Evolutionary conservation across 78 protist genomes (phyloP), one percentile per base, ranked within the genome.

Genomic region (Andalucia godoyi): DNA sequence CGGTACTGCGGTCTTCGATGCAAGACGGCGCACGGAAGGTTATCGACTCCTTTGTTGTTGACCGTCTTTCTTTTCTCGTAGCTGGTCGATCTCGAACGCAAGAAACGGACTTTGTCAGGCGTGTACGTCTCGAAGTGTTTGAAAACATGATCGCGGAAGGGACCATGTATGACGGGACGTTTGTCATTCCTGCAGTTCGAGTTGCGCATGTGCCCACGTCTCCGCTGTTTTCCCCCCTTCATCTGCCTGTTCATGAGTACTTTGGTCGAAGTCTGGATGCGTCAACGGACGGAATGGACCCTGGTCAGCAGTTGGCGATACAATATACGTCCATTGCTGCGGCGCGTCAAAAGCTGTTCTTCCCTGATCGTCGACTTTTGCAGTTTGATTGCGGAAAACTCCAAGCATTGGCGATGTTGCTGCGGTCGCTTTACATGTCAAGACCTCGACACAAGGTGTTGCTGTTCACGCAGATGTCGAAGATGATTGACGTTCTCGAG

Each of bases 361-460:
- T 94, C 64, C 98, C 98, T 7, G 95, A 89, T 79, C 71, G 71
- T 62, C 58, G 86, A 4, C 78, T 94, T 39, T 30, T 94, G 9
- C 89, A 88, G 77, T 82, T 74, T 60, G 97, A 92, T 72, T 92
- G 95, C 74, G 97, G 97, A 42, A 95, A 95, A 72, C 76, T 95
- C 34, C 93, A 87, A 51, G 42, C 7, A 33, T 70, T 93, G 18
- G 79, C 70, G 1, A 4, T 8, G 34, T 79, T 89, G 21, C 71
- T 89, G n/a, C 67, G 68, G n/a, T 3, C 18, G 50, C 68, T 89
- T 50, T 51, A 87, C 39, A 10, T 12, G 0, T n/a, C n/a, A n/a
- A n/a, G n/a, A n/a, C 75, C 40, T 0, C 86, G 94, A 18, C 95
- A 87, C 53, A 62, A 77, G 25, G 68, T 32, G 0, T 61, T 86